These are phyloP conservation scores for Dothiorella sarmentorum DNA, from an alignment of 2,329 filamentous ascomycete species.

Conservation along the genomic window DNA sequence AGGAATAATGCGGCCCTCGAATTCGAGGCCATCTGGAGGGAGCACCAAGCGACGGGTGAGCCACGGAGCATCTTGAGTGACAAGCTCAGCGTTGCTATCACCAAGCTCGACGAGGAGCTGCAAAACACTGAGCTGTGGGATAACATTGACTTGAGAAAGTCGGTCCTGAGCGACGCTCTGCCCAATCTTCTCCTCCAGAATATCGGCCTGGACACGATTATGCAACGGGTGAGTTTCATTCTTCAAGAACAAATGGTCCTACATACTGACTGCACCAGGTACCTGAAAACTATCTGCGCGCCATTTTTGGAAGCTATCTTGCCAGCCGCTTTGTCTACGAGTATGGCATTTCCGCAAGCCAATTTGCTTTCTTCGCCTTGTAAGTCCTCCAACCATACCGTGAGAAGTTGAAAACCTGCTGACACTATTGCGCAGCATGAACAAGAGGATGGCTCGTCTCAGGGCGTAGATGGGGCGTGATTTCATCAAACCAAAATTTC, in stretches of 20 bases:
- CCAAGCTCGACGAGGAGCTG: slow-evolving; percentile 92
- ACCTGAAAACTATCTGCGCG: slow-evolving; percentile 84
- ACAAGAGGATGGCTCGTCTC: slow-evolving; percentile 17
- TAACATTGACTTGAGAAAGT: slow-evolving; percentile 71
- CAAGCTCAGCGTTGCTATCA: slow-evolving; percentile 86
- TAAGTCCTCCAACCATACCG: background rate
- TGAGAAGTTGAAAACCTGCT: background rate
- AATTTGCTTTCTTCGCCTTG: slow-evolving; percentile 98
- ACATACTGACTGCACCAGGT: slow-evolving; percentile 50
- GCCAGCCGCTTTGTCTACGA: slow-evolving; percentile 96
- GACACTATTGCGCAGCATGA: background rate
- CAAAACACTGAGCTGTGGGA: slow-evolving; percentile 91
- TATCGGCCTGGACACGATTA: slow-evolving; percentile 85
- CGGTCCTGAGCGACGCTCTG: slow-evolving; percentile 79
- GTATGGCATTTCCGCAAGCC: slow-evolving; percentile 85
- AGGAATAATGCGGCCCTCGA: slow-evolving; percentile 87
- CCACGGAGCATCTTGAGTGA: slow-evolving; percentile 86
- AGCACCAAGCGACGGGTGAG: slow-evolving; percentile 77
- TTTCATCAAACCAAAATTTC: background rate
- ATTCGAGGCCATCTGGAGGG: slow-evolving; percentile 97
- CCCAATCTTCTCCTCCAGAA: slow-evolving; percentile 80
- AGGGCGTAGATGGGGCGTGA: background rate
- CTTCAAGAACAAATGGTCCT: background rate
- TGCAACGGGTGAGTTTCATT: slow-evolving; percentile 61
- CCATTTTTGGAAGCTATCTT: slow-evolving; percentile 94